phyloP scores from a whole-genome alignment of 768 basidiomycete species.

The Tylopilus sp. region DNA sequence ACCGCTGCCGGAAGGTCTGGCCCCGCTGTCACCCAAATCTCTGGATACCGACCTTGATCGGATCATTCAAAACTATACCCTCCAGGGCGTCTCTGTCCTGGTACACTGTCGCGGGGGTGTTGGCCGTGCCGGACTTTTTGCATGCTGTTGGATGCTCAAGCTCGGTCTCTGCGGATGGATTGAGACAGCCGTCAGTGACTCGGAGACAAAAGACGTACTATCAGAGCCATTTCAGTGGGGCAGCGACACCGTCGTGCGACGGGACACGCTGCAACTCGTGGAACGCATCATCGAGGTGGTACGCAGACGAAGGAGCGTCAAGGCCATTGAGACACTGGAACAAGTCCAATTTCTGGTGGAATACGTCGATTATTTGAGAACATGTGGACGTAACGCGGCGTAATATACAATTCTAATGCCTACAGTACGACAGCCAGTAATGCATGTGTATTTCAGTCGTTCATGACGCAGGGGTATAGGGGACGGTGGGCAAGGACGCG shows the following conservation, averaged over 20 bases:
- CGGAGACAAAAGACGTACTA: constrained; percentile 1
- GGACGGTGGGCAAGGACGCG: constrained; percentile 11
- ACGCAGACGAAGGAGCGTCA: constrained; percentile 72
- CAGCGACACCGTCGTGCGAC: constrained; percentile 27
- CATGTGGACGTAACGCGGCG: constrained; percentile 3
- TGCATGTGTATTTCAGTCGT: not conserved
- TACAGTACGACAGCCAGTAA: not conserved
- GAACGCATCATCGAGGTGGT: constrained; percentile 72
- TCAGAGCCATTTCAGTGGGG: constrained; percentile 15
- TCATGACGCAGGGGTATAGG: constrained; percentile 2
- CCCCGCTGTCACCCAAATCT: constrained; percentile 54
- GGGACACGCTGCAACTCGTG: constrained; percentile 61
- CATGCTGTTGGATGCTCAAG: constrained; percentile 89
- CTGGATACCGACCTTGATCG: constrained; percentile 66
- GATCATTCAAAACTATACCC: constrained; percentile 69
- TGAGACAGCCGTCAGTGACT: constrained; percentile 24
- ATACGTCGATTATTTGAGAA: constrained; percentile 61
- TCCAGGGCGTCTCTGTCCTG: constrained; percentile 66
- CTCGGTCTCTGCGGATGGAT: constrained; percentile 85
- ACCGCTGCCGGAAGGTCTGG: constrained; percentile 87
- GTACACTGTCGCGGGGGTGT: constrained; percentile 95
- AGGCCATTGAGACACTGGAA: constrained; percentile 92
- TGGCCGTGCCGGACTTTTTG: constrained; percentile 88
- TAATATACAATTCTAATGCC: constrained; percentile 6
- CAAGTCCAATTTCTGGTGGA: constrained; percentile 84